Percentiles rank a stretch among this genome's conserved stretches.
Evolutionary conservation across 2,329 filamentous ascomycete genomes (phyloP).

Genomic region (Coniochaeta ligniaria): DNA sequence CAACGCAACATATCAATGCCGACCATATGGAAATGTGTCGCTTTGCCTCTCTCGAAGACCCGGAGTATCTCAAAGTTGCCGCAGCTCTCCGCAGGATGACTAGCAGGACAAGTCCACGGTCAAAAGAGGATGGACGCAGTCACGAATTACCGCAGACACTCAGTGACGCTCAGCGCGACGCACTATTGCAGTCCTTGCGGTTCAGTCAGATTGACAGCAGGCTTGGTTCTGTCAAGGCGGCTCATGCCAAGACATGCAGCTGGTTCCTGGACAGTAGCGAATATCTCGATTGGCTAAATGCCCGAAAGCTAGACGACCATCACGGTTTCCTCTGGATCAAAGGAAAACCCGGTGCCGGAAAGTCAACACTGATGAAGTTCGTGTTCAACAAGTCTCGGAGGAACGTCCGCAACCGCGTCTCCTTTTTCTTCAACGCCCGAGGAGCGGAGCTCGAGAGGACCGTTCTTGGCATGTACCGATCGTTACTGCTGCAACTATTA

Average conservation of each 20-base stretch:
- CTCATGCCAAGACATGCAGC: conserved; percentile 14
- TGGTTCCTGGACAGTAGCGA: conserved; percentile 12
- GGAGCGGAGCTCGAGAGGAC: conserved; percentile 34
- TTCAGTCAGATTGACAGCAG: conserved; percentile 15
- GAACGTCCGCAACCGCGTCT: conserved; percentile 9
- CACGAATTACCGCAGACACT: neutral
- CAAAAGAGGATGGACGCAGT: neutral
- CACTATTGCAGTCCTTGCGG: conserved; percentile 8
- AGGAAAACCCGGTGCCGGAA: neutral
- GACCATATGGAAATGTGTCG: conserved; percentile 29
- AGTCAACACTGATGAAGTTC: conserved; percentile 1
- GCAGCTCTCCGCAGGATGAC: conserved; percentile 4
- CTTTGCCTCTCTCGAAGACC: conserved; percentile 19
- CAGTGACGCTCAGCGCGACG: conserved; percentile 2
- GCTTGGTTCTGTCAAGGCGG: conserved; percentile 8
- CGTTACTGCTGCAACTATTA: conserved; percentile 37
- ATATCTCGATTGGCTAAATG: conserved; percentile 26
- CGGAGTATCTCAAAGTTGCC: conserved; percentile 23
- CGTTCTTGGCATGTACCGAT: conserved; percentile 37
- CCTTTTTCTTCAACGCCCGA: conserved; percentile 43
- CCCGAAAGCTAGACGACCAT: conserved; percentile 15
- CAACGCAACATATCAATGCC: conserved; percentile 21
- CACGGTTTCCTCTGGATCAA: conserved; percentile 1
- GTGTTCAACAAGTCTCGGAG: neutral
- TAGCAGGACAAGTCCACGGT: neutral